phyloP scores from a whole-genome alignment of 176 grass and related monocot genomes.

The Chrysopogon serrulatus region DNA sequence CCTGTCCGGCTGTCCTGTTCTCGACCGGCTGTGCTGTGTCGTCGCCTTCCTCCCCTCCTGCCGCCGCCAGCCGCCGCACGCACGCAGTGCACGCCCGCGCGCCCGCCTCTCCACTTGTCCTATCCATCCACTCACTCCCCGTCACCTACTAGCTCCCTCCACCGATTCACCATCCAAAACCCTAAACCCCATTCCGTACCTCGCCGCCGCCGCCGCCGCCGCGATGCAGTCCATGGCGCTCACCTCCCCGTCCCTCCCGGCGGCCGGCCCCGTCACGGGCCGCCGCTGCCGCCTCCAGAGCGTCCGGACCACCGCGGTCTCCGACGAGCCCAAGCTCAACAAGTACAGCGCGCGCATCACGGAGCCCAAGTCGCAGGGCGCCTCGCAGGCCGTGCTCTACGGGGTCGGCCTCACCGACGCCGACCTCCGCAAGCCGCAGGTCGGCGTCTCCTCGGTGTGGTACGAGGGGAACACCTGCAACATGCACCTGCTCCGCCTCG shows the following conservation, averaged over 20 bases:
- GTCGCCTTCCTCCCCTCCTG: conserved; percentile 16
- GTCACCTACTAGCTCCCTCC: neutral
- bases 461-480: conserved; percentile 99
- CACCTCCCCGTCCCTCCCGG: conserved; percentile 18
- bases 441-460: conserved; percentile 95
- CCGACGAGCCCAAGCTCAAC: conserved; percentile 62
- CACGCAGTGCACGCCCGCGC: neutral
- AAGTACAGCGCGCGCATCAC: conserved; percentile 92
- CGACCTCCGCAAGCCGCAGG: conserved; percentile 85
- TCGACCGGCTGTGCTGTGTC: neutral
- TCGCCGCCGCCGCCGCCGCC: conserved; percentile 16
- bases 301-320: conserved; percentile 37
- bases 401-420: conserved; percentile 92
- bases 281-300: conserved; percentile 15
- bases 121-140: neutral
- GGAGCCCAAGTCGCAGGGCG: conserved; percentile 96
- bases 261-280: neutral
- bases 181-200: conserved; percentile 29
- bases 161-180: conserved; percentile 4
- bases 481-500: conserved; percentile 91
- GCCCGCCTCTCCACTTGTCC: neutral
- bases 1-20: neutral
- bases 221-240: conserved; percentile 73
- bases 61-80: conserved; percentile 12
- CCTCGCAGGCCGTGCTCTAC: conserved; percentile 94